phyloP scores from a whole-genome alignment of 1,284 basidiomycete genomes.

The Trametes hirsuta region DNA sequence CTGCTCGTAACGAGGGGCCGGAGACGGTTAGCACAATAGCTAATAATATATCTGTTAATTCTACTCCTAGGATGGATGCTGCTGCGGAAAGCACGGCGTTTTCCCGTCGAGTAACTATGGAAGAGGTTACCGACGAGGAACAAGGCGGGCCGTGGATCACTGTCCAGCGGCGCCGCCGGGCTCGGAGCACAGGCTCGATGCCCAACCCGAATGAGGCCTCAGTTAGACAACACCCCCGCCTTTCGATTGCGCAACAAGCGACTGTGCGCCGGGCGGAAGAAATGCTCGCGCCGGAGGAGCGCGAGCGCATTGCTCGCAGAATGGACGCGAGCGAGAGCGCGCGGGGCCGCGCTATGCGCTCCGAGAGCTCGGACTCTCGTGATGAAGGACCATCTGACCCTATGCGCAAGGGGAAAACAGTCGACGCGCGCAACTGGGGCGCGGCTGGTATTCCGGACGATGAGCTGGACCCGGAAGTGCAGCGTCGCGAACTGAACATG shows the following conservation, averaged over 20 bases:
- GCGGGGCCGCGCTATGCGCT: too few relatives aligned
- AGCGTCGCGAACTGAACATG: too few relatives aligned
- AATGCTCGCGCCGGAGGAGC: background rate
- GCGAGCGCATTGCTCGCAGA: background rate
- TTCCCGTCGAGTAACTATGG: background rate
- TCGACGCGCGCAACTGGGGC: too few relatives aligned
- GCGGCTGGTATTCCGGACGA: too few relatives aligned
- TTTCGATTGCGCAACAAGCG: background rate
- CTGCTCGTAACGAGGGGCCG: background rate
- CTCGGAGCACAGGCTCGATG: background rate
- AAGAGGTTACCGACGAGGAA: conserved; percentile 4
- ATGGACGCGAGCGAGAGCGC: background rate
- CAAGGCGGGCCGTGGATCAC: background rate
- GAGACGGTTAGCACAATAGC: background rate
- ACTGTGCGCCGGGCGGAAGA: background rate
- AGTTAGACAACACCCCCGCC: background rate
- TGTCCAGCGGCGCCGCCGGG: conserved; percentile 1
- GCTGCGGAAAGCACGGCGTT: background rate
- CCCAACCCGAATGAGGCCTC: background rate
- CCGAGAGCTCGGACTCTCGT: too few relatives aligned
- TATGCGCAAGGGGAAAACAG: too few relatives aligned
- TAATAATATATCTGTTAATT: background rate
- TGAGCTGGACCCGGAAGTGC: too few relatives aligned
- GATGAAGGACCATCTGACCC: too few relatives aligned
- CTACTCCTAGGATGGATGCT: background rate